phyloP scores from a whole-genome alignment of 805 yeast species.

The Starmerella ratchasimensis region DNA sequence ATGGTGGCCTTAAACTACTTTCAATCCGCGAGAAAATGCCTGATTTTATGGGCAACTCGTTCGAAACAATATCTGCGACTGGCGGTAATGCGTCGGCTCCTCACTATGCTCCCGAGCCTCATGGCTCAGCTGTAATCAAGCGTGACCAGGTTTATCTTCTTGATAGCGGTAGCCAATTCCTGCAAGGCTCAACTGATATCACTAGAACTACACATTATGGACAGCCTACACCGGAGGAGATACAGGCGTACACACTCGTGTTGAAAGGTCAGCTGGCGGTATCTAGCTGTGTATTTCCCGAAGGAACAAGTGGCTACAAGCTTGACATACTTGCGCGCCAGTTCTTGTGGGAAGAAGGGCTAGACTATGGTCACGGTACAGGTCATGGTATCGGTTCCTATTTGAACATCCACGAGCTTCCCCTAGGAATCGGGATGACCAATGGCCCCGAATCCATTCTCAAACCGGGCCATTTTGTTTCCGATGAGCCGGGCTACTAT shows the following conservation, averaged over 20 bases:
- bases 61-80: conserved; percentile 59
- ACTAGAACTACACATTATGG: conserved; percentile 74
- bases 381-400: conserved; percentile 94
- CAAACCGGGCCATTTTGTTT: conserved; percentile 57
- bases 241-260: conserved; percentile 64
- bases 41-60: conserved; percentile 44
- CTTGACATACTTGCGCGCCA: conserved; percentile 78
- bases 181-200: conserved; percentile 93
- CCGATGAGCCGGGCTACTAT: conserved; percentile 94
- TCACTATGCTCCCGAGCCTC: conserved; percentile 53
- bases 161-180: conserved; percentile 86
- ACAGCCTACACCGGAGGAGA: conserved; percentile 44
- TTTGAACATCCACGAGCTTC: conserved; percentile 88
- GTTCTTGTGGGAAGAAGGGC: conserved; percentile 66
- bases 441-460: conserved; percentile 38
- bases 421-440: conserved; percentile 54
- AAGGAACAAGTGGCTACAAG: conserved; percentile 56
- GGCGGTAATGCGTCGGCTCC: conserved; percentile 69
- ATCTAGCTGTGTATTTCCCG: conserved; percentile 69
- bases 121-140: conserved; percentile 45
- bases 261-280: conserved; percentile 83
- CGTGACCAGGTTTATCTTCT: conserved; percentile 57
- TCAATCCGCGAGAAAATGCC: conserved; percentile 29
- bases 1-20: conserved; percentile 42
- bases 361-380: conserved; percentile 87